Evolutionary conservation across 2,329 filamentous ascomycete genomes (phyloP), one percentile per base, ranked within the genome.

Genomic region (Pseudogymnoascus sp.): DNA sequence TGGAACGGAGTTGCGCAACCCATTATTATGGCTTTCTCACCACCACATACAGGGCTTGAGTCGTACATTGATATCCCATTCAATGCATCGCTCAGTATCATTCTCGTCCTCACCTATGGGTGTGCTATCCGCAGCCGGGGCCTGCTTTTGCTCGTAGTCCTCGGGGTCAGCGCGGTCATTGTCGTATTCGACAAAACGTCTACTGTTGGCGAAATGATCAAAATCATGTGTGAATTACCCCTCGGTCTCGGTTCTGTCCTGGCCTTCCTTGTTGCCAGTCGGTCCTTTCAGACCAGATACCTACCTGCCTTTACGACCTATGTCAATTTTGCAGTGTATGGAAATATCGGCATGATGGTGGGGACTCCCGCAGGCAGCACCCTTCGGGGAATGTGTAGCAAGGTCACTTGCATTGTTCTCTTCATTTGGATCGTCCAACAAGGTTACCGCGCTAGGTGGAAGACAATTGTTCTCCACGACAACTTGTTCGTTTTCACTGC

Each of bases 401-500:
- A 65, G 61, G 8, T 65, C 37, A 34, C 65, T 59, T 66, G 65
- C 37, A 28, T 62, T 62, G n/a, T 46, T 25, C 63, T 66, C 59
- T 66, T 65, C 59, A 53, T 63, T 60, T 66, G 65, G 65, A 65
- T 66, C 18, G 59, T 66, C 37, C 65, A 61, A 28, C 65, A 63
- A 62, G 65, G 65, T 25, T 46, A 62, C 56, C 63, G 56, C 43
- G 66, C 16, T 59, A 62, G 65, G 65, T 69, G 68, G 68, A 68
- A 68, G 65, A 68, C 68, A 60, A 40, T 69, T 53, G 53, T 60
- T 59, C 63, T 69, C 65, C 67, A 65, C 43, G 53, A 56, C 60
- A 62, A 65, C 53, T 62, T 68, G 40, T 69, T 69, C 60, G 66
- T 68, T 64, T 69, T 69, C 61, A 69, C 67, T 63, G 65, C 68